Conservation (phyloP, 306 rosid genomes). For the Cucurbita argyrosperma region DNA sequence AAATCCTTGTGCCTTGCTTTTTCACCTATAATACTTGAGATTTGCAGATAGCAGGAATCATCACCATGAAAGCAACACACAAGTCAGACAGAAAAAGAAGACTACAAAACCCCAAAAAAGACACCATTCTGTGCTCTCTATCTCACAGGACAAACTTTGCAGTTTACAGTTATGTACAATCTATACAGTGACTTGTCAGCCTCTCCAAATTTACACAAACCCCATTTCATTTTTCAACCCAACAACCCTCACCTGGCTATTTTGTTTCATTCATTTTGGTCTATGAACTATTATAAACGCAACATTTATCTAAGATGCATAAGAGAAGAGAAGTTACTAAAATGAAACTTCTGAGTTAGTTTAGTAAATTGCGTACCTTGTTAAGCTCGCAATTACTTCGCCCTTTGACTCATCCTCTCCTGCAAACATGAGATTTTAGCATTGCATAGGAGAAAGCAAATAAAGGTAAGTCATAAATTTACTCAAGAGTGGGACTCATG, state of each 20-base stretch:
- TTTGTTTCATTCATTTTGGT: background rate
- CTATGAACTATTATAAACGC: background rate
- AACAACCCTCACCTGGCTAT: background rate
- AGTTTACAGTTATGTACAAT: conserved; percentile 1
- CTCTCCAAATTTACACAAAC: background rate
- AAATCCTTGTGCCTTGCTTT: background rate
- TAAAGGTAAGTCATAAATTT: background rate
- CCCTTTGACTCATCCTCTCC: background rate
- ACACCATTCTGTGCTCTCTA: background rate
- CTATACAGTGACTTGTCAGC: conserved; percentile 1
- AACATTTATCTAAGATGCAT: too few relatives aligned
- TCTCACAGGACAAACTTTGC: background rate
- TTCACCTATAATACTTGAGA: background rate
- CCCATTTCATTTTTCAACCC: background rate
- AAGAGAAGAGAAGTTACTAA: too few relatives aligned
- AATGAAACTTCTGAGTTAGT: background rate
- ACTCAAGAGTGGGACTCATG: background rate
- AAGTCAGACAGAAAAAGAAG: background rate
- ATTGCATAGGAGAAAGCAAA: background rate
- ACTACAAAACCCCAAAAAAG: background rate
- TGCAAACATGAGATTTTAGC: background rate
- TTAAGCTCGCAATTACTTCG: background rate
- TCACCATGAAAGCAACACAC: conserved; percentile 3
- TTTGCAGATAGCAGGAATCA: background rate
- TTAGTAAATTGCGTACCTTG: background rate